Evolutionary conservation across 805 yeast genomes (phyloP).

Genomic region (Isabelozyma gotoi): DNA sequence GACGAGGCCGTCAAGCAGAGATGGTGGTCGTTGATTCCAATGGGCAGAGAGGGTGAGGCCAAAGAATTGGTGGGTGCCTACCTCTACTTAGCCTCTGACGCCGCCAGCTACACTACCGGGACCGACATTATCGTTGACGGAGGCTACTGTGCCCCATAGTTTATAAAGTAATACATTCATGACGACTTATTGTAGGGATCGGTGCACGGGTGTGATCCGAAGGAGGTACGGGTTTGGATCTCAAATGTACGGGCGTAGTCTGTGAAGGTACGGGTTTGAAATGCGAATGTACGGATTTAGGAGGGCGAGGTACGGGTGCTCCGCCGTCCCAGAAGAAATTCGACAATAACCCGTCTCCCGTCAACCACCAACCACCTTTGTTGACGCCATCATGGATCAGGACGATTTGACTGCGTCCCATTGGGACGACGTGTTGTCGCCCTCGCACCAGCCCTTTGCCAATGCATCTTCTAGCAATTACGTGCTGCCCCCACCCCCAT

Average conservation of each 20-base stretch:
- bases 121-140: conserved; percentile 47
- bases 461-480: conserved; percentile 1
- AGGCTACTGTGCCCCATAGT: conserved; percentile 40
- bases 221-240: too few relatives aligned
- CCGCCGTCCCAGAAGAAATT: too few relatives aligned
- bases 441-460: conserved; percentile 11
- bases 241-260: too few relatives aligned
- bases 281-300: too few relatives aligned
- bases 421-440: conserved; percentile 59
- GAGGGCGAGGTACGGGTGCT: too few relatives aligned
- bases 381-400: conserved; percentile 37
- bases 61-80: conserved; percentile 49
- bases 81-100: conserved; percentile 44
- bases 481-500: conserved; percentile 11
- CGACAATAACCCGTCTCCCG: too few relatives aligned
- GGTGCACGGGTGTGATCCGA: not conserved
- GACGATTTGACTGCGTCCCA: conserved; percentile 55
- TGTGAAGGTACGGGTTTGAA: too few relatives aligned
- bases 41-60: conserved; percentile 46
- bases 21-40: conserved; percentile 43
- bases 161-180: too few relatives aligned
- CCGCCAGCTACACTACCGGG: conserved; percentile 44
- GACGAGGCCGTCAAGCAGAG: conserved; percentile 27
- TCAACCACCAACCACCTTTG: too few relatives aligned
- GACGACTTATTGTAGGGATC: not conserved